These are phyloP conservation scores for Hypsizygus ulmarius DNA, from an alignment of 1,284 basidiomycete species.

Conservation along the genomic window DNA sequence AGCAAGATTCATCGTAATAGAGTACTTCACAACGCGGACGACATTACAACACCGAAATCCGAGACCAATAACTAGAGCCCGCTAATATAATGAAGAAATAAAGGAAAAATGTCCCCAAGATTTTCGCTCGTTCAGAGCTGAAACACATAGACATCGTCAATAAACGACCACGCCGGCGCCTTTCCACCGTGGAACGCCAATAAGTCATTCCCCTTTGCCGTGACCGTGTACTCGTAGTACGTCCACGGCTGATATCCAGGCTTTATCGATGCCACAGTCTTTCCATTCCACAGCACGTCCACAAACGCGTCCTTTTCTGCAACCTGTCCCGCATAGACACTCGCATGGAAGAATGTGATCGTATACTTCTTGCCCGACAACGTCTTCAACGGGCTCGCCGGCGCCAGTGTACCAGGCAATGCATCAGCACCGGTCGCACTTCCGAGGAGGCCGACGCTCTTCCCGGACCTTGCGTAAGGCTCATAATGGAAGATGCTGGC, in stretches of 20 bases:
- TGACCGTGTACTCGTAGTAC: constrained; percentile 22
- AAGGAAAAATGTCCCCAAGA: too few relatives aligned
- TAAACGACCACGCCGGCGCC: constrained; percentile 32
- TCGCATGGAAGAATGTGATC: constrained; percentile 27
- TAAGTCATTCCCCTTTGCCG: constrained; percentile 23
- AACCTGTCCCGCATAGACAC: constrained; percentile 21
- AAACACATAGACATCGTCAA: constrained; percentile 31
- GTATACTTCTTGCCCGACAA: constrained; percentile 23
- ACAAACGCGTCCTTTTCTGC: constrained; percentile 25
- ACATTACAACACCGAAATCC: too few relatives aligned
- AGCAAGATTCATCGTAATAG: too few relatives aligned
- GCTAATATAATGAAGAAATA: too few relatives aligned
- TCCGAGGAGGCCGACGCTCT: constrained; percentile 28
- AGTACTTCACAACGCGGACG: too few relatives aligned
- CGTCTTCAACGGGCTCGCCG: constrained; percentile 21
- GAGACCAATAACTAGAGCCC: too few relatives aligned
- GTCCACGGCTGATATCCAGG: constrained; percentile 23
- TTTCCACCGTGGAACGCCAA: constrained; percentile 27
- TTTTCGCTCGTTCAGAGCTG: constrained; percentile 2
- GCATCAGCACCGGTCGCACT: constrained; percentile 25
- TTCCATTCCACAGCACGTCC: constrained; percentile 30
- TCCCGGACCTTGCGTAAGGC: constrained; percentile 27
- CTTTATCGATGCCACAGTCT: constrained; percentile 18
- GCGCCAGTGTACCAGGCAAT: constrained; percentile 26
- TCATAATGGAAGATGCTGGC: constrained; percentile 30